Base-by-base conservation (phyloP, 2,329 filamentous ascomycete genomes). In the Cercospora berteroae region DNA sequence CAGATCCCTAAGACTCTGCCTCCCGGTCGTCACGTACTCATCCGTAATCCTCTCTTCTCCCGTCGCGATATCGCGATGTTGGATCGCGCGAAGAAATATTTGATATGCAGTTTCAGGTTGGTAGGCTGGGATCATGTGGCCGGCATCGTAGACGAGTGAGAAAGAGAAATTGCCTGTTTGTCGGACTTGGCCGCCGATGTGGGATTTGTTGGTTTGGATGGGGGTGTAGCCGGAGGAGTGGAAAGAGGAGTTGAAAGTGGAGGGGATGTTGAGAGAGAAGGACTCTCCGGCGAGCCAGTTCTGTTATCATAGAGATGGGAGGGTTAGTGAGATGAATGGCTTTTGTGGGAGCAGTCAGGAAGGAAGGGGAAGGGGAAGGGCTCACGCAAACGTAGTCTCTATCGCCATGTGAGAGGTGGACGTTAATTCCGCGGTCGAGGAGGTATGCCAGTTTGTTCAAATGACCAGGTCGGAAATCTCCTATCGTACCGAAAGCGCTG, bases 251-350 rank as follows among this genome's bases (percentile, higher is more conserved):
- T 79, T 74, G 23, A 78, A 74, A 10, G 77, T 75, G 70, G 84
- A 82, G 33, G 82, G 76, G 36, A 86, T 77, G 0, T 79, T 79
- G 9, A 87, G 77, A 64, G 81, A 83, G 10, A 83, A 81, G 7
- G 80, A 77, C 73, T 87, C 84, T 56, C 84, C 86, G 12, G 85
- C 86, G 42, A 85, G 78, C 86, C 85, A 87, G 69, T 85, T 84
- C 64, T 66, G 33, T 29, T n/a, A 16, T 12, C n/a, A 16, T 3
- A 31, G 39, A 33, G 42, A 23, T 27, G 23, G 44, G 33, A 20
- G 27, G 25, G 23, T 16, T 39, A 13, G 12, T 18, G 23, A 52
- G 16, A 7, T 3, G 9, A 3, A 5, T 3, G 33, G 4, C 33
- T 9, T 36, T 9, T 9, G 8, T n/a, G n/a, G n/a, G n/a, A n/a